Base-by-base conservation (phyloP, 352 stramenopile genomes). In the Phytophthora cajani region DNA sequence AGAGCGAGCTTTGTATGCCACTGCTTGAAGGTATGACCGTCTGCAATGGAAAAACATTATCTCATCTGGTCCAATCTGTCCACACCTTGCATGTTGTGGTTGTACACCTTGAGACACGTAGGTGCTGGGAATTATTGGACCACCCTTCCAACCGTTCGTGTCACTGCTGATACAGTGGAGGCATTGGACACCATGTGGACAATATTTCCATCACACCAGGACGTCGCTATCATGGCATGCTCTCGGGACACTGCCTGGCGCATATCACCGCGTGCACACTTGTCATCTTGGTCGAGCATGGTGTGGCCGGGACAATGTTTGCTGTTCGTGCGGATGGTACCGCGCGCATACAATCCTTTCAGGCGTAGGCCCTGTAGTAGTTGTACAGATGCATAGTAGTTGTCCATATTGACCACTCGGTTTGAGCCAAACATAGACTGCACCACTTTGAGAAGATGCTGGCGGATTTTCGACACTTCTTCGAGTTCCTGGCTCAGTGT, bases 51-150 rank as follows among this genome's bases (percentile, higher is more conserved):
- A 9, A 77, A 84, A 1, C 56, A 40, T 14, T 27, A 53, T 44
- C 67, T 42, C 17, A 84, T 52, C 52, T 84, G 74, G 53, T 81
- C 73, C n/a, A 69, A 21, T 2, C 67, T 6, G 17, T 84, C 77
- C 0, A 79, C 73, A 0, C 73, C 77, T 55, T 84, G 70, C 73
- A 81, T 79, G n/a, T 71, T 27, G 11, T 66, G 5, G 27, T 8
- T 32, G 60, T 81, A 84, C 32, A 75, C 10, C 4, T 54, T 62
- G n/a, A 75, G 46, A 38, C 62, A 71, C 12, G 36, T 69, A n/a
- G 76, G 72, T 4, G 64, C 63, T 38, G 47, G 44, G 46, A 72
- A 76, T 17, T 56, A 27, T 32, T 32, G 27, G 27, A 5, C 42
- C 12, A 70, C 5, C 16, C 52, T 62, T 27, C 53, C 47, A 16